Evolutionary conservation across 2,329 filamentous ascomycete species (phyloP).

Genomic region (Rosellinia necatrix): DNA sequence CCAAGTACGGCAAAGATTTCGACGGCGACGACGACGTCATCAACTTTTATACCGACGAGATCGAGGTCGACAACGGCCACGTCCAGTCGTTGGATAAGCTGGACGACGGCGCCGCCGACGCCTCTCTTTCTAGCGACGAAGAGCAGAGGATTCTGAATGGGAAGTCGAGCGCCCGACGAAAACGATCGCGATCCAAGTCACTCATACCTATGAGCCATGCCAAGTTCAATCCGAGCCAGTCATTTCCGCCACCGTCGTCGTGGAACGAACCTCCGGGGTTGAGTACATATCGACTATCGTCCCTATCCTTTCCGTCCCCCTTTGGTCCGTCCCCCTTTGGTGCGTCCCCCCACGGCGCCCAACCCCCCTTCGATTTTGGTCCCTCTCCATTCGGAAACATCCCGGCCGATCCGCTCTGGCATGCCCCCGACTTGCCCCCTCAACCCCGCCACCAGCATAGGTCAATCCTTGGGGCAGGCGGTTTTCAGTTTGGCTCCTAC

Average conservation of each 20-base stretch:
- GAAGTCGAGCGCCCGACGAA: conserved; percentile 33
- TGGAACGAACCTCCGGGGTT: conserved; percentile 16
- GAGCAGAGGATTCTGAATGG: conserved; percentile 42
- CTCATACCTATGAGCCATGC: conserved; percentile 15
- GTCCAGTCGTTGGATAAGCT: conserved; percentile 56
- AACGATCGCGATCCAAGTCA: conserved; percentile 26
- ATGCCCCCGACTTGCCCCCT: conserved; percentile 37
- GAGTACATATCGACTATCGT: conserved; percentile 27
- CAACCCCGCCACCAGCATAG: conserved; percentile 23
- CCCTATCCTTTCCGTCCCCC: conserved; percentile 29
- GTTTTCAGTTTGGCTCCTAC: conserved; percentile 12
- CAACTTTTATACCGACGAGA: conserved; percentile 77
- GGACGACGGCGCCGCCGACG: conserved; percentile 43
- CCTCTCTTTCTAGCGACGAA: conserved; percentile 41
- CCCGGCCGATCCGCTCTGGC: conserved; percentile 46
- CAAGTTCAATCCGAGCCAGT: conserved; percentile 9
- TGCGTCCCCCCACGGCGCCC: conserved; percentile 26
- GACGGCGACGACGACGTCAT: conserved; percentile 86
- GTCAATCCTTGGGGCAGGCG: conserved; percentile 14
- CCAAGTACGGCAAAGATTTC: conserved; percentile 86
- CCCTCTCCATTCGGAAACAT: conserved; percentile 23
- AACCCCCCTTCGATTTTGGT: conserved; percentile 31
- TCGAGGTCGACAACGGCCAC: conserved; percentile 93
- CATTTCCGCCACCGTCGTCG: conserved; percentile 1
- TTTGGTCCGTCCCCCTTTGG: too few relatives aligned